phyloP scores from a whole-genome alignment of 345 rosid species.

The Citropsis articulata region DNA sequence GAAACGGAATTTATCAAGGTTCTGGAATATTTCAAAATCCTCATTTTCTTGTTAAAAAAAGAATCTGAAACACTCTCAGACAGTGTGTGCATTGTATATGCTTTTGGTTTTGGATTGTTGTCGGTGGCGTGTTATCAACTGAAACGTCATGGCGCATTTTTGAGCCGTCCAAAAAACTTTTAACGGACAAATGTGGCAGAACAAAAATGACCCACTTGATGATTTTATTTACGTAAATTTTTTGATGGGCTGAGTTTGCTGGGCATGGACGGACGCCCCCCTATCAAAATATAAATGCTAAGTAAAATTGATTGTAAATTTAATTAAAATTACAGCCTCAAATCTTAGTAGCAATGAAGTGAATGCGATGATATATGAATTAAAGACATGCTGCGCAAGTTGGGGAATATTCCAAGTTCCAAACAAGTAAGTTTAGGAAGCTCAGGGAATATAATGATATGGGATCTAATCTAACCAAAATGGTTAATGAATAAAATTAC shows the following conservation, averaged over 20 bases:
- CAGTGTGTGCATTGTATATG: background rate
- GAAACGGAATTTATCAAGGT: background rate
- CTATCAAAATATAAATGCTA: no score
- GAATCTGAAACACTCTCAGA: background rate
- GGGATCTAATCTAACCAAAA: background rate
- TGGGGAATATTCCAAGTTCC: no score
- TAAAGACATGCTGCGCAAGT: no score
- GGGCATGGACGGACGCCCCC: background rate
- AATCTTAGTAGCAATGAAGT: no score
- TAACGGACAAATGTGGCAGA: background rate
- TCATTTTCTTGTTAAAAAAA: background rate
- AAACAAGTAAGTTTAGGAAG: no score
- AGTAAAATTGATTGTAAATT: no score
- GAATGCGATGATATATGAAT: no score
- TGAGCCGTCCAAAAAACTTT: background rate
- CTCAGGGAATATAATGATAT: background rate
- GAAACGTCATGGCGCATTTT: background rate
- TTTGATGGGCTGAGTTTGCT: background rate
- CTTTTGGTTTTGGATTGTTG: slow-evolving; percentile 4
- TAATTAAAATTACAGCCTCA: no score
- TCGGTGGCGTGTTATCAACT: background rate
- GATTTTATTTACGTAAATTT: background rate
- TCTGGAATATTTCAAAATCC: background rate
- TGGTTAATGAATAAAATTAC: background rate
- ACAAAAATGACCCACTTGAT: background rate